phyloP scores from a whole-genome alignment of 306 rosid species.

The Trifolium pratense region DNA sequence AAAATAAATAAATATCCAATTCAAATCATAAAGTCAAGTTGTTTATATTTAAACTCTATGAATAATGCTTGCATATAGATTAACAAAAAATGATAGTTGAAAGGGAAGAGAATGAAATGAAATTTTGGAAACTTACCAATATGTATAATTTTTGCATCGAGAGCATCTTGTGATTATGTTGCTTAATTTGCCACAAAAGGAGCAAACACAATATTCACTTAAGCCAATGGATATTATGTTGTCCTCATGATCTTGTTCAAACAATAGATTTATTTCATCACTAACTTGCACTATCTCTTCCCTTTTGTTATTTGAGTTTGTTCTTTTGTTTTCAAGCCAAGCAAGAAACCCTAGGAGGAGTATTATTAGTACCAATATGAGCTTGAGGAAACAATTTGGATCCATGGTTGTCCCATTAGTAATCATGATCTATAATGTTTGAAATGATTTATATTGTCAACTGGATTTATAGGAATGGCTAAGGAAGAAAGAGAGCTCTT shows the following conservation, averaged over 20 bases:
- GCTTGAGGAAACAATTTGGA: slow-evolving; percentile 13
- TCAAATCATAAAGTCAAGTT: too few species aligned
- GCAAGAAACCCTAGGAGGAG: slow-evolving; percentile 31
- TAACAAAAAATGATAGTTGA: neutral
- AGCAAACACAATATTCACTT: slow-evolving; percentile 29
- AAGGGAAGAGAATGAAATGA: neutral
- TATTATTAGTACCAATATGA: slow-evolving; percentile 18
- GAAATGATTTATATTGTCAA: slow-evolving; percentile 3
- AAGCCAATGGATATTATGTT: neutral
- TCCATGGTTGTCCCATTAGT: slow-evolving; percentile 13
- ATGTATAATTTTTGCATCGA: slow-evolving; percentile 38
- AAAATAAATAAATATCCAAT: neutral
- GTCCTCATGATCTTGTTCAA: slow-evolving; percentile 5
- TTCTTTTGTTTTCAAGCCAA: slow-evolving; percentile 32
- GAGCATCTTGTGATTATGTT: slow-evolving; percentile 35
- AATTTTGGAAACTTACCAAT: slow-evolving; percentile 39
- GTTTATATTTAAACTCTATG: too few species aligned
- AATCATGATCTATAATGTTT: slow-evolving; percentile 15
- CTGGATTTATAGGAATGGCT: neutral
- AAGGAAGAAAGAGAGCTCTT: slow-evolving; percentile 1
- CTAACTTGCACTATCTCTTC: slow-evolving; percentile 14
- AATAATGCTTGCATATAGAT: too few species aligned
- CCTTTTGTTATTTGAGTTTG: slow-evolving; percentile 14
- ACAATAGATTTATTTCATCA: neutral
- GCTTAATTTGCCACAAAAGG: slow-evolving; percentile 46